Evolutionary conservation across 495 filamentous ascomycete genomes (phyloP).

Genomic region (Aspergillus saccharolyticus): DNA sequence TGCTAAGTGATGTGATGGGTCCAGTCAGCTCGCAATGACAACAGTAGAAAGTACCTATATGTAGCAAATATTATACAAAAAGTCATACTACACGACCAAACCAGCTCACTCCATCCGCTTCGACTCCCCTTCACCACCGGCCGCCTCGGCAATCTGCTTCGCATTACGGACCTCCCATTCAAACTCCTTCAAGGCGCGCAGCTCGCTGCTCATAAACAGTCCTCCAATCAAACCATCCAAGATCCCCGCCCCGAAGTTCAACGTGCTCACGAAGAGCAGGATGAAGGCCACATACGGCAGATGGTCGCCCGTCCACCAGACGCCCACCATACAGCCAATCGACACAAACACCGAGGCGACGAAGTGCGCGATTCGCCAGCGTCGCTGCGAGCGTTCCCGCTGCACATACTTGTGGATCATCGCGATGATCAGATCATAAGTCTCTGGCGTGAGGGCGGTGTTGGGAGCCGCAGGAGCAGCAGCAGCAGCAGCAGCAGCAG

Average conservation of each 20-base stretch:
- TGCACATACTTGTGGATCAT: conserved; percentile 59
- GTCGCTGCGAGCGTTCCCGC: conserved; percentile 66
- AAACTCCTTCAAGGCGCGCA: conserved; percentile 85
- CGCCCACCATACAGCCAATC: conserved; percentile 66
- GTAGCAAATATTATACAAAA: not conserved
- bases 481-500: not conserved
- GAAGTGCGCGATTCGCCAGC: conserved; percentile 69
- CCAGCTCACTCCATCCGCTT: not conserved
- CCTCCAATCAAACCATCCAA: conserved; percentile 82
- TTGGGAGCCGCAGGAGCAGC: conserved; percentile 16
- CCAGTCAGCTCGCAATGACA: not conserved
- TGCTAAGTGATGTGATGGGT: not conserved
- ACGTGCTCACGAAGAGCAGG: conserved; percentile 68
- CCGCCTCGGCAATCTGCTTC: conserved; percentile 30
- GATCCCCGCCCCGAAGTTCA: conserved; percentile 69
- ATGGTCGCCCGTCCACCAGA: conserved; percentile 73
- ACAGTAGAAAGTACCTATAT: not conserved
- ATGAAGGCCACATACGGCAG: conserved; percentile 75
- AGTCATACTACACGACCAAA: not conserved
- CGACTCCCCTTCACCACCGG: not conserved
- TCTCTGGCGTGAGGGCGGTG: conserved; percentile 41
- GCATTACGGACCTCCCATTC: conserved; percentile 86
- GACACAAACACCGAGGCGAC: conserved; percentile 56
- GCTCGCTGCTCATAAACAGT: conserved; percentile 77
- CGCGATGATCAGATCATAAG: conserved; percentile 68